A percentile compares a stretch with the other conserved stretches of the same genome.
phyloP scores from a whole-genome alignment of 768 basidiomycete species.

The Sarcomyxa edulis region DNA sequence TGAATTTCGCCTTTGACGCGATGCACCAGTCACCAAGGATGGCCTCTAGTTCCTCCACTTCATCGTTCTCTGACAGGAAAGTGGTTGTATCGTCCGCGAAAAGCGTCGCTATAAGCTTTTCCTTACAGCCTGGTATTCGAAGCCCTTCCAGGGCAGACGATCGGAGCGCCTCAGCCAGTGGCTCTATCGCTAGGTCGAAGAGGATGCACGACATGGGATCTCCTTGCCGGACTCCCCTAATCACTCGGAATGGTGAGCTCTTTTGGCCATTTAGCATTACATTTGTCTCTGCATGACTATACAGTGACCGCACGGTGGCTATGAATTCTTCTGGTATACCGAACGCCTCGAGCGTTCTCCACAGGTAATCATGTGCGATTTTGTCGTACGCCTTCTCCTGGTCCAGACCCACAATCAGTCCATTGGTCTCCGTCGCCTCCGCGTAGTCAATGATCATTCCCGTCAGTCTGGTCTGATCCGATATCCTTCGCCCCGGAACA shows the following conservation, averaged over 20 bases:
- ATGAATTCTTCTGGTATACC: conserved; percentile 21
- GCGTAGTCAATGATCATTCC: conserved; percentile 18
- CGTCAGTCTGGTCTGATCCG: conserved; percentile 23
- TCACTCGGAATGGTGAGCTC: conserved; percentile 18
- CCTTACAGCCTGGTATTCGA: conserved; percentile 8
- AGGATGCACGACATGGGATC: conserved; percentile 34
- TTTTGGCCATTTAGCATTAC: conserved; percentile 26
- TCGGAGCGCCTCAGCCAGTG: conserved; percentile 25
- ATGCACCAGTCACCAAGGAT: conserved; percentile 21
- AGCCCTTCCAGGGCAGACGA: conserved; percentile 22
- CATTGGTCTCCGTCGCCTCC: conserved; percentile 17
- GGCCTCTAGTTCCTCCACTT: not conserved
- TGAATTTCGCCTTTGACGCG: conserved; percentile 23
- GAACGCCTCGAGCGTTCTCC: conserved; percentile 1
- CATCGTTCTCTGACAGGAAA: not conserved
- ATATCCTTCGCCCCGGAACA: conserved; percentile 22
- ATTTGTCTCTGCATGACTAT: conserved; percentile 20
- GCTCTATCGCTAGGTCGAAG: conserved; percentile 36
- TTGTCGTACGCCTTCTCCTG: conserved; percentile 7
- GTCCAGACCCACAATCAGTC: conserved; percentile 23
- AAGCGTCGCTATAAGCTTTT: conserved; percentile 22
- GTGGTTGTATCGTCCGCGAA: conserved; percentile 35
- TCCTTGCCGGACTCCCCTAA: conserved; percentile 30
- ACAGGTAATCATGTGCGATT: conserved; percentile 5
- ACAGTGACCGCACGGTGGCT: conserved; percentile 20